These are phyloP conservation scores for Silene latifolia DNA, from an alignment of 148 eudicot species.

Conservation along the genomic window DNA sequence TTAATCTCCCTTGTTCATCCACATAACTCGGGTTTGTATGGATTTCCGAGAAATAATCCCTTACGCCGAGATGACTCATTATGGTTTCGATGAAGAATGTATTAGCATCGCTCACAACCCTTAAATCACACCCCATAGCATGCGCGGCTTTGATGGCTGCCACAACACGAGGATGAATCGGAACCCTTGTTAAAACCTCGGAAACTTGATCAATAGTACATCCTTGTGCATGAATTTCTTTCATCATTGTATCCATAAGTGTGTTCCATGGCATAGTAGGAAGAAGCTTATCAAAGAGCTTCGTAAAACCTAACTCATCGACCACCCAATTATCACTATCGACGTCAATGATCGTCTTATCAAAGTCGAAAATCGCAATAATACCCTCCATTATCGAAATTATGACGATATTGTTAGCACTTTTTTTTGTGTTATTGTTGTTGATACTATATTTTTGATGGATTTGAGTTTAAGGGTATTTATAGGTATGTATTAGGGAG, in stretches of 20 bases:
- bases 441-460: too few relatives aligned
- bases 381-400: background rate
- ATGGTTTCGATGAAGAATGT: conserved; percentile 56
- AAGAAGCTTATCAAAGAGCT: conserved; percentile 58
- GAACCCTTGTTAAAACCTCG: conserved; percentile 46
- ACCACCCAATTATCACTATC: conserved; percentile 25
- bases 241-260: conserved; percentile 78
- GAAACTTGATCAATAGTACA: conserved; percentile 50
- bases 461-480: conserved; percentile 30
- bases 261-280: conserved; percentile 77
- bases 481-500: background rate
- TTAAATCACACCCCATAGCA: conserved; percentile 85
- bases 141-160: conserved; percentile 66
- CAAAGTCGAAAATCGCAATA: conserved; percentile 1
- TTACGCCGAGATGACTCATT: conserved; percentile 51
- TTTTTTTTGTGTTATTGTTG: conserved; percentile 73
- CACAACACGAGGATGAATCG: conserved; percentile 62
- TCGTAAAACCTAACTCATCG: conserved; percentile 51
- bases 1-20: conserved; percentile 59
- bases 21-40: conserved; percentile 64
- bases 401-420: background rate
- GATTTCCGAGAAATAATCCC: conserved; percentile 60
- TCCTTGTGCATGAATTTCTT: conserved; percentile 62
- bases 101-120: conserved; percentile 43
- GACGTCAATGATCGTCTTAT: conserved; percentile 55